Percentiles rank a stretch among this genome's conserved stretches.
phyloP scores from a whole-genome alignment of 148 eudicot species.

The Chenopodium formosanum region DNA sequence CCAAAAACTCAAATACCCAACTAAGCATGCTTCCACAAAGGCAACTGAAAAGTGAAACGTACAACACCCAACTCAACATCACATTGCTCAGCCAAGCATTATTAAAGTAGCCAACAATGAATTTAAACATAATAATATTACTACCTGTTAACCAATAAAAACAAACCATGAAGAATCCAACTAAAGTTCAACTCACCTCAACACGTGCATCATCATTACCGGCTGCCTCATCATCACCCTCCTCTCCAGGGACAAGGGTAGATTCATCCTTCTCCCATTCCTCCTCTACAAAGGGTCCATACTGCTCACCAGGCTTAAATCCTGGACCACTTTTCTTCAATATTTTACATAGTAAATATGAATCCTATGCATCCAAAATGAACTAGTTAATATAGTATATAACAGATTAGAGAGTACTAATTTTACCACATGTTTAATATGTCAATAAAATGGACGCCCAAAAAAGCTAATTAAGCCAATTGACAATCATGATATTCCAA shows the following conservation, averaged over 20 bases:
- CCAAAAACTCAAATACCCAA: background rate
- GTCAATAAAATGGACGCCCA: background rate
- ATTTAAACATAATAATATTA: background rate
- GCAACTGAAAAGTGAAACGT: too few relatives aligned
- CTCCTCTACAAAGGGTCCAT: conserved; percentile 83
- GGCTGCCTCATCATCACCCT: conserved; percentile 55
- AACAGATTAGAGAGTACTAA: background rate
- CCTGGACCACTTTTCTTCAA: conserved; percentile 83
- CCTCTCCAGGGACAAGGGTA: conserved; percentile 61
- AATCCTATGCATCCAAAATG: conserved; percentile 43
- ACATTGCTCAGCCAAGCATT: too few relatives aligned
- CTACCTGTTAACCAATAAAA: background rate
- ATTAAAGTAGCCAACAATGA: background rate
- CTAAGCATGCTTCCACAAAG: background rate
- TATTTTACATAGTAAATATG: conserved; percentile 77
- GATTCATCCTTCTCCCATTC: conserved; percentile 68
- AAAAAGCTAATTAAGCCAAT: background rate
- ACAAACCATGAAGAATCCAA: background rate
- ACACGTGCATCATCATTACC: conserved; percentile 58
- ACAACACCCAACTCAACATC: too few relatives aligned
- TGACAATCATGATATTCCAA: background rate
- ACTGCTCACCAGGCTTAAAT: conserved; percentile 75
- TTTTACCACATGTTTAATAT: background rate
- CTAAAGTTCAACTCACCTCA: conserved; percentile 39
- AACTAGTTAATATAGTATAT: background rate